These are phyloP conservation scores for Amphirosellinia nigrospora DNA, from an alignment of 495 filamentous ascomycete species.

Conservation along the genomic window DNA sequence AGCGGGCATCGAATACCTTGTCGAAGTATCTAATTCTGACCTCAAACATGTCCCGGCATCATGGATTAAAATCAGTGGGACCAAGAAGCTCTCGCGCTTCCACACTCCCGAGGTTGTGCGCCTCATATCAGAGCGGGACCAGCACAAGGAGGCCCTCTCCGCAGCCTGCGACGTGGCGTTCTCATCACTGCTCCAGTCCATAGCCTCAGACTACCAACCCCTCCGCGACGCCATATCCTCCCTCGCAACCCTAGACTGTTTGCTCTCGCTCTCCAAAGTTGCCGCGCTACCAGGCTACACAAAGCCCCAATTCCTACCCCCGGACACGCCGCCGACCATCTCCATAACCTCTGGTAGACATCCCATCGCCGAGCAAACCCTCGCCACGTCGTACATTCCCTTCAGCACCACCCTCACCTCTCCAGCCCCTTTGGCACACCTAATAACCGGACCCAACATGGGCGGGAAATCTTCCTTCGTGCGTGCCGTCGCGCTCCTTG, in stretches of 20 bases:
- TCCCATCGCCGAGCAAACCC: slow-evolving; percentile 93
- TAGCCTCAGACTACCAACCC: slow-evolving; percentile 82
- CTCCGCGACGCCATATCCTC: slow-evolving; percentile 87
- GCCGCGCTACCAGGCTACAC: slow-evolving; percentile 86
- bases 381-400: slow-evolving; percentile 88
- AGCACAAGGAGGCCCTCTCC: slow-evolving; percentile 90
- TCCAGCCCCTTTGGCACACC: slow-evolving; percentile 70
- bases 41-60: slow-evolving; percentile 88
- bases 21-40: slow-evolving; percentile 83
- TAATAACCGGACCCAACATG: slow-evolving; percentile 98
- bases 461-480: slow-evolving; percentile 97
- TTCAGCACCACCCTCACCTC: slow-evolving; percentile 77
- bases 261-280: slow-evolving; percentile 83
- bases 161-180: slow-evolving; percentile 94
- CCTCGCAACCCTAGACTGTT: slow-evolving; percentile 87
- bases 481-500: slow-evolving; percentile 86
- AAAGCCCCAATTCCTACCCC: slow-evolving; percentile 75
- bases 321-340: slow-evolving; percentile 69
- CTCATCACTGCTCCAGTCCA: slow-evolving; percentile 66
- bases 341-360: slow-evolving; percentile 80
- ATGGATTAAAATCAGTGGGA: slow-evolving; percentile 93
- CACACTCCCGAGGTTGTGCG: slow-evolving; percentile 89
- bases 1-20: slow-evolving; percentile 89
- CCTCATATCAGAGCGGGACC: slow-evolving; percentile 86
- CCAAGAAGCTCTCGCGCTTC: slow-evolving; percentile 90